Conservation (phyloP, 371 early-diverging fungal genomes). For the Rhizopus arrhizus region DNA sequence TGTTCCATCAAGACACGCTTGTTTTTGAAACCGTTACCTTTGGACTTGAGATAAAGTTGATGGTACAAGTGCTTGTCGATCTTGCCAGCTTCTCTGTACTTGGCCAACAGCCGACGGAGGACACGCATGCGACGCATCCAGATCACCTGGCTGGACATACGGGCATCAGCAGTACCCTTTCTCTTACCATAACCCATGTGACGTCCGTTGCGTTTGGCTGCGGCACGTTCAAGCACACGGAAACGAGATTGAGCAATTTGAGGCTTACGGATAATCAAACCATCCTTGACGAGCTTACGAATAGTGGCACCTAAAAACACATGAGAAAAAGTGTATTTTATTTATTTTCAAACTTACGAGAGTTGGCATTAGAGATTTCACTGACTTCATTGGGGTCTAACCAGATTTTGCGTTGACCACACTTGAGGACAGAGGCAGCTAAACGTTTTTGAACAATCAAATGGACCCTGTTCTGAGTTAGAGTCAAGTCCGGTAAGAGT, state of each 20-base stretch:
- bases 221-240: slow-evolving; percentile 92
- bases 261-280: slow-evolving; percentile 97
- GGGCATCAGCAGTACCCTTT: slow-evolving; percentile 98
- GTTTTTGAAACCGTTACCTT: slow-evolving; percentile 99
- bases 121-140: slow-evolving; percentile 99
- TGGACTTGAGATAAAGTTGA: slow-evolving; percentile 96
- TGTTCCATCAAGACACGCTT: slow-evolving; percentile 99
- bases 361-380: slow-evolving; percentile 97
- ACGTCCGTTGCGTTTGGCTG: slow-evolving; percentile 98
- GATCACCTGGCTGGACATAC: slow-evolving; percentile 95
- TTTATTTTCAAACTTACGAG: slow-evolving; percentile 69
- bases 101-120: slow-evolving; percentile 95
- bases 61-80: slow-evolving; percentile 99
- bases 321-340: background rate
- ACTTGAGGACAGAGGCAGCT: slow-evolving; percentile 97
- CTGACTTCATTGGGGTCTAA: slow-evolving; percentile 98
- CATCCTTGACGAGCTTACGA: slow-evolving; percentile 62
- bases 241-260: slow-evolving; percentile 92
- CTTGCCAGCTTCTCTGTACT: slow-evolving; percentile 97
- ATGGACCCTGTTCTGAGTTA: slow-evolving; percentile 64
- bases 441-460: slow-evolving; percentile 92
- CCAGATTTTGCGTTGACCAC: slow-evolving; percentile 99
- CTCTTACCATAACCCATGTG: slow-evolving; percentile 99
- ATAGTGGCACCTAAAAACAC: slow-evolving; percentile 4
- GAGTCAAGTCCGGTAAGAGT: background rate